These are phyloP conservation scores for Piedraia hortae DNA, from an alignment of 2,329 filamentous ascomycete species.

Conservation along the genomic window DNA sequence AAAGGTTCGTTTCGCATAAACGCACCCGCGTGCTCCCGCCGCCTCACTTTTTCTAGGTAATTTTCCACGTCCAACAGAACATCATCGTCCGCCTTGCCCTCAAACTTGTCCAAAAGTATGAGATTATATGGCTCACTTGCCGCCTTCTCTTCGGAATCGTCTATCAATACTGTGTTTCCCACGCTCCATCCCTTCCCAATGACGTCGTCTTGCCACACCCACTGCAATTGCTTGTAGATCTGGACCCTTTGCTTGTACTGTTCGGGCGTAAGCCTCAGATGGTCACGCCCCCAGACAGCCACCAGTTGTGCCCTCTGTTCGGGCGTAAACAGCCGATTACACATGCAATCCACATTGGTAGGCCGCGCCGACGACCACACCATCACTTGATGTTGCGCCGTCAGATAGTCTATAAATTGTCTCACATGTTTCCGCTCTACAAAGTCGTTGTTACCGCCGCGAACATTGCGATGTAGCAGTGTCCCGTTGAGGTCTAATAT, in stretches of 20 bases:
- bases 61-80: slow-evolving; percentile 20
- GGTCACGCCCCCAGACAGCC: slow-evolving; percentile 53
- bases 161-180: slow-evolving; percentile 66
- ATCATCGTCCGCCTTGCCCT: slow-evolving; percentile 17
- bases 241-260: slow-evolving; percentile 50
- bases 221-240: slow-evolving; percentile 64
- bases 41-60: slow-evolving; percentile 24
- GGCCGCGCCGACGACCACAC: slow-evolving; percentile 74
- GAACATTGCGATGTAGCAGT: slow-evolving; percentile 41
- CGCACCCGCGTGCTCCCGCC: slow-evolving; percentile 25
- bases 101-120: slow-evolving; percentile 54
- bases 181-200: slow-evolving; percentile 42
- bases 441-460: slow-evolving; percentile 6
- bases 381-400: slow-evolving; percentile 50
- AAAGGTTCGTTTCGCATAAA: slow-evolving; percentile 5
- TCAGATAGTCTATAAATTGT: slow-evolving; percentile 44
- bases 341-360: slow-evolving; percentile 42
- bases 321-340: slow-evolving; percentile 31
- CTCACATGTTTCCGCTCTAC: slow-evolving; percentile 35
- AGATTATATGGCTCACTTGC: slow-evolving; percentile 61
- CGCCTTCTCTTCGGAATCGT: slow-evolving; percentile 62
- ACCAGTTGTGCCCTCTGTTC: slow-evolving; percentile 29
- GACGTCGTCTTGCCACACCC: slow-evolving; percentile 33
- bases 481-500: slow-evolving; percentile 89
- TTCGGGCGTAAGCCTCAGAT: slow-evolving; percentile 32